phyloP scores from a whole-genome alignment of 345 rosid genomes.

The Dipteronia sinensis region DNA sequence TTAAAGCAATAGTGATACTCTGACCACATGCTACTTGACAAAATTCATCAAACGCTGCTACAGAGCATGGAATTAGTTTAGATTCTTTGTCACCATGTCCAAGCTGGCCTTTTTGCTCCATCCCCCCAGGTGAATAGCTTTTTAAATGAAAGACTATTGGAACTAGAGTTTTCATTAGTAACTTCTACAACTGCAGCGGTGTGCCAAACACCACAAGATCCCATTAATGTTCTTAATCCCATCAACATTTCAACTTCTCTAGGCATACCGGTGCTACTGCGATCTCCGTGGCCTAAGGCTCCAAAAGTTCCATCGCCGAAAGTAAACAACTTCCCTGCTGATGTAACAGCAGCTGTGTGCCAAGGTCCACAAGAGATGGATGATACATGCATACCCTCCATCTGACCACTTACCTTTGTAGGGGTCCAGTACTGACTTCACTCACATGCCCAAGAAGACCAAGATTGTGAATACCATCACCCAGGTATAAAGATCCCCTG shows the following conservation, averaged over 20 bases:
- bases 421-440: constrained; percentile 66
- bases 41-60: constrained; percentile 46
- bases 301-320: constrained; percentile 89
- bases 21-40: constrained; percentile 68
- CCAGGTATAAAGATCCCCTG: constrained; percentile 73
- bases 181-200: constrained; percentile 68
- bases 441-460: constrained; percentile 64
- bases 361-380: constrained; percentile 76
- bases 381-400: constrained; percentile 66
- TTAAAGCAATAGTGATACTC: constrained; percentile 55
- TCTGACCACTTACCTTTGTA: constrained; percentile 49
- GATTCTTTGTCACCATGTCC: constrained; percentile 63
- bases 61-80: constrained; percentile 50
- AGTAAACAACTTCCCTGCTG: constrained; percentile 69
- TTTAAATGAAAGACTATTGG: constrained; percentile 36
- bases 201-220: constrained; percentile 84
- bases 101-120: constrained; percentile 62
- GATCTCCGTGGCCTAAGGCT: constrained; percentile 77
- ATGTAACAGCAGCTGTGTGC: constrained; percentile 70
- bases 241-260: constrained; percentile 68
- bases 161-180: constrained; percentile 29
- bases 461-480: constrained; percentile 54
- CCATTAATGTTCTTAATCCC: constrained; percentile 58
- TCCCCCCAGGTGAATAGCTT: constrained; percentile 73
- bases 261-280: constrained; percentile 46